Percentiles rank a stretch among this genome's conserved stretches.
Evolutionary conservation across 108 stramenopile species (phyloP).

Genomic region (Conticribra guillardii): DNA sequence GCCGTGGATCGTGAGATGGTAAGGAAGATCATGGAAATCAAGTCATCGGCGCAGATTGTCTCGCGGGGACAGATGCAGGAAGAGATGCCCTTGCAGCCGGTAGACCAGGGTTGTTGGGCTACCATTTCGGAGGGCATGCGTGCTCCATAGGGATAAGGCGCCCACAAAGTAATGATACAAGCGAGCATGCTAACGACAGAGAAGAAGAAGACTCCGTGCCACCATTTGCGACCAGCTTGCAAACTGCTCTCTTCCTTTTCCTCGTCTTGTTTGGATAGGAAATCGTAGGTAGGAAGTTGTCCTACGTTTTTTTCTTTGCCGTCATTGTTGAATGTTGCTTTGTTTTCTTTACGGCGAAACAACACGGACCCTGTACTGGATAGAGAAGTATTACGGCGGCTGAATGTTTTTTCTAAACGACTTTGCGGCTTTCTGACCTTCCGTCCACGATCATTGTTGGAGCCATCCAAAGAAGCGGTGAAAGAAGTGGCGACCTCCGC

Average conservation of each 20-base stretch:
- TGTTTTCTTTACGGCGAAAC: background rate
- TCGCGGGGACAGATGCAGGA: constrained; percentile 34
- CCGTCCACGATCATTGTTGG: too few relatives aligned
- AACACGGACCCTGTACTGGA: background rate
- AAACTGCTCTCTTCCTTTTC: constrained; percentile 6
- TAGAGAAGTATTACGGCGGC: background rate
- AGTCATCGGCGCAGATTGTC: constrained; percentile 22
- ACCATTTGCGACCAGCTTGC: constrained; percentile 7
- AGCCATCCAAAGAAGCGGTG: too few relatives aligned
- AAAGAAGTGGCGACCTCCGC: too few relatives aligned
- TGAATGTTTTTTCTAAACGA: background rate
- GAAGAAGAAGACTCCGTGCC: constrained; percentile 24
- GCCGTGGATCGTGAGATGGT: constrained; percentile 18
- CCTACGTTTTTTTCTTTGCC: background rate
- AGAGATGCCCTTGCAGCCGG: constrained; percentile 17
- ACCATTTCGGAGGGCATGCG: constrained; percentile 18
- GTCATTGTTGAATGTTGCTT: background rate
- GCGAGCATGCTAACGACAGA: constrained; percentile 12
- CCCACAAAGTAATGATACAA: constrained; percentile 11
- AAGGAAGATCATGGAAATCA: constrained; percentile 20
- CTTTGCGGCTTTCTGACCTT: background rate
- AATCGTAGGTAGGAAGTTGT: background rate
- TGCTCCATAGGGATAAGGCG: constrained; percentile 22
- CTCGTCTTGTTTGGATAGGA: constrained; percentile 1
- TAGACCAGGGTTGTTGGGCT: background rate